phyloP scores from a whole-genome alignment of 495 filamentous ascomycete genomes.

The Penicillium mononematosum region DNA sequence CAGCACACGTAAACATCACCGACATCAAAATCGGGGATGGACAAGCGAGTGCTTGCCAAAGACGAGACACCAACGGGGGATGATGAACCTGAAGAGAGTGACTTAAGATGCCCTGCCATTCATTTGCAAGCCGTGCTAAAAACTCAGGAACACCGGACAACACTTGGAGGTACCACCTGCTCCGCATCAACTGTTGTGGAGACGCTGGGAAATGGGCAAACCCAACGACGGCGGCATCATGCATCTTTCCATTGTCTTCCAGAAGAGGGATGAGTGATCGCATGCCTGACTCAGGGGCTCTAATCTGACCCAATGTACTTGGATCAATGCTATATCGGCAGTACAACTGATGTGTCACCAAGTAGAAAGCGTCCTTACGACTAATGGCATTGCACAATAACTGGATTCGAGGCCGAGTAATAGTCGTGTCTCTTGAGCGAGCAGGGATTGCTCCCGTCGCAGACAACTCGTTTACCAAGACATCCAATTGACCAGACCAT shows the following conservation, averaged over 20 bases:
- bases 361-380: conserved; percentile 58
- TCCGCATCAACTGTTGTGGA: not conserved
- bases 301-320: conserved; percentile 5
- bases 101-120: not conserved
- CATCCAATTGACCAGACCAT: conserved; percentile 16
- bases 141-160: not conserved
- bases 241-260: conserved; percentile 18
- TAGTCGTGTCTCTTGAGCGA: not conserved
- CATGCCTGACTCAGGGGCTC: conserved; percentile 2
- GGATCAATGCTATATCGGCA: conserved; percentile 46
- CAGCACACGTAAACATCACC: conserved; percentile 11
- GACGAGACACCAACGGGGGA: conserved; percentile 5
- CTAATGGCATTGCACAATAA: conserved; percentile 58
- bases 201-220: conserved; percentile 8
- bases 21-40: conserved; percentile 6
- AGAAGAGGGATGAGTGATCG: not conserved
- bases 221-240: not conserved
- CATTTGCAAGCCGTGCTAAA: not conserved
- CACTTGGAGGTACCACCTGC: not conserved
- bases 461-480: conserved; percentile 10
- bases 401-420: conserved; percentile 44
- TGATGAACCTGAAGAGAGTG: not conserved
- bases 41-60: not conserved
- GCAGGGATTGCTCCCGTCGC: not conserved
- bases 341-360: conserved; percentile 68